Conservation (phyloP, 768 basidiomycete species). For the Boletus subcaerulescens region DNA sequence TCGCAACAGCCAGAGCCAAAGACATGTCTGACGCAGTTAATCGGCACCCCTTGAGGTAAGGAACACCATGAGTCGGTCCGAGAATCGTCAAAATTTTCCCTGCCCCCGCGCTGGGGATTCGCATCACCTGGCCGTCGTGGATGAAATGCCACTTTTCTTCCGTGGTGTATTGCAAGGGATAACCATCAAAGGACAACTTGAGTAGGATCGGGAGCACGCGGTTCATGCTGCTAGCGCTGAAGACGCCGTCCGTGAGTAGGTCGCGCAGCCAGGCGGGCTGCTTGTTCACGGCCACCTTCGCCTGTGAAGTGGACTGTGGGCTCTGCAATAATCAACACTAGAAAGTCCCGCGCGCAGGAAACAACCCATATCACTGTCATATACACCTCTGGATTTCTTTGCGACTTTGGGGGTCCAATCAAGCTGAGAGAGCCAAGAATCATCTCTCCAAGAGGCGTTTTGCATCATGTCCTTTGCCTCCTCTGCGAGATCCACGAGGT, state of each 20-base stretch:
- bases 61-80: conserved; percentile 43
- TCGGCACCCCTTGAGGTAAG: conserved; percentile 40
- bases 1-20: conserved; percentile 47
- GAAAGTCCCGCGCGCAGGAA: neutral
- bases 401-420: conserved; percentile 93
- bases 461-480: conserved; percentile 49
- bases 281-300: neutral
- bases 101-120: conserved; percentile 53
- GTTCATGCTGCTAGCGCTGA: conserved; percentile 36
- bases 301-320: neutral
- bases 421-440: conserved; percentile 85
- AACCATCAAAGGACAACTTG: conserved; percentile 54
- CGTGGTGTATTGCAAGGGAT: conserved; percentile 53
- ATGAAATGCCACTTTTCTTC: conserved; percentile 69
- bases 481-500: conserved; percentile 68
- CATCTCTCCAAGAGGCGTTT: conserved; percentile 57
- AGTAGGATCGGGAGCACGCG: conserved; percentile 68
- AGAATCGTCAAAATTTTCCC: conserved; percentile 46
- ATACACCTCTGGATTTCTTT: conserved; percentile 62
- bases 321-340: conserved; percentile 5
- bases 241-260: conserved; percentile 42
- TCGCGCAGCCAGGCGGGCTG: conserved; percentile 60
- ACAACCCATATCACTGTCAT: conserved; percentile 23
- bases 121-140: conserved; percentile 30
- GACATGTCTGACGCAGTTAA: conserved; percentile 41